These are phyloP conservation scores for Beauveria sp. DNA, from an alignment of 2,329 filamentous ascomycete genomes.

Conservation along the genomic window DNA sequence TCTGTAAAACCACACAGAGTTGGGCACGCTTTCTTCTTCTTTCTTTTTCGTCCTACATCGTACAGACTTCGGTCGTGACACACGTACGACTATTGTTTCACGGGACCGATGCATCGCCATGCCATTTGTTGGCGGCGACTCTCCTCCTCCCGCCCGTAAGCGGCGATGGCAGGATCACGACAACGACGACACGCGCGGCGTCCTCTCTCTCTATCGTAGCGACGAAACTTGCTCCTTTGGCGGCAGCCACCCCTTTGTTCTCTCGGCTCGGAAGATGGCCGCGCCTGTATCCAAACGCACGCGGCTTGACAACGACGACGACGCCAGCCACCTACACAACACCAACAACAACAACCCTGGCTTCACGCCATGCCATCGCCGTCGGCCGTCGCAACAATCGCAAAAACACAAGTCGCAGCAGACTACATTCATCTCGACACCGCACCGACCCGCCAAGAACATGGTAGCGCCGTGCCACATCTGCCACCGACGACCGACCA, in stretches of 20 bases:
- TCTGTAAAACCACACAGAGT: not conserved
- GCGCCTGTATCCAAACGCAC: constrained; percentile 3
- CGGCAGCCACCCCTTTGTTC: not conserved
- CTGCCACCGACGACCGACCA: constrained; percentile 57
- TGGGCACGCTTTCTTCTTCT: not conserved
- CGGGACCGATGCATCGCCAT: constrained; percentile 1
- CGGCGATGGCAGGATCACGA: constrained; percentile 8
- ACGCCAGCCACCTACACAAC: not conserved
- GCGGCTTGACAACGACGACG: not conserved
- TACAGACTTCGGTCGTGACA: not conserved
- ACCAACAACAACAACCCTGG: not conserved
- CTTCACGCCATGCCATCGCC: not conserved
- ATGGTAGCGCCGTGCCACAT: constrained; percentile 54
- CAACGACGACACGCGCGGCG: not conserved
- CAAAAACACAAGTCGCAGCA: not conserved
- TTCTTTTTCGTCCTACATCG: not conserved
- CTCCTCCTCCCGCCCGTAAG: constrained; percentile 10
- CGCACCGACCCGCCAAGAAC: not conserved
- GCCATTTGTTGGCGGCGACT: constrained; percentile 11
- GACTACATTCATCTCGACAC: not conserved
- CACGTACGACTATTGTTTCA: not conserved
- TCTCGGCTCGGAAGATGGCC: constrained; percentile 6
- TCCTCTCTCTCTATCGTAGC: not conserved
- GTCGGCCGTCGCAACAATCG: not conserved
- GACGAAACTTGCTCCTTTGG: not conserved